Base-by-base conservation (phyloP, 2,329 filamentous ascomycete species). In the Didymella pomorum region DNA sequence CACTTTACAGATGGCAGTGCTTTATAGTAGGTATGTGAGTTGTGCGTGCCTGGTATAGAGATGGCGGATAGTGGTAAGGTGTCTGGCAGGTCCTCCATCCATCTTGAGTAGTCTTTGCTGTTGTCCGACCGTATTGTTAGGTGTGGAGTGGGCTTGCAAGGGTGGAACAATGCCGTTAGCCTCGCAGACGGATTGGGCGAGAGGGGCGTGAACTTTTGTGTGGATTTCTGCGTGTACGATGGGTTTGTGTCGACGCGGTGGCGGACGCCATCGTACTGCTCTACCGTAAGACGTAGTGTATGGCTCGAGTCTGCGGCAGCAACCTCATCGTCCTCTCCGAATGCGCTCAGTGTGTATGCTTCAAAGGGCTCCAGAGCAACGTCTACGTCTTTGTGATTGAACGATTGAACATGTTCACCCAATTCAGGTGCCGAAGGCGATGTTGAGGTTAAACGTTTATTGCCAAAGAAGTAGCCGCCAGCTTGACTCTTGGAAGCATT, bases 1-100 rank as follows among this genome's bases (percentile, higher is more conserved):
- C 95, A 98, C 37, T 95, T 90, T 35, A 98, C 95, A 1, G 92
- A 96, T 1, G 95, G 95, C 5, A 97, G 84, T 12, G 95, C 93
- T 47, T 86, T 84, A 81, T 96, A 84, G 79, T 86, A 89, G 10
- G 93, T 96, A 7, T 95, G 92, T 18, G 91, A 92, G 79, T 99
- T 98, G 82, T 99, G 95, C 0, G 95, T 97, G 63, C 95, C 95
- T 0, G 95, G 95, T 62, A 98, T 95, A 48, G 90, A 95, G 48
- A 99, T 86, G 2, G 89, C 84, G 1, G 91, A 90, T 4, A 98
- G 82, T 1, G 92, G 87, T 50, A 87, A 89, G 20, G 87, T 83
- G 70, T 93, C 86, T 60, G 84, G 82, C 41, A 98, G 83, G 61
- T 88, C 83, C 56, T 82, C 78, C 93, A 98, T 98, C 95, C 95